These are phyloP conservation scores for Kodamaea plutei DNA, from an alignment of 1,139 yeast species.

Conservation along the genomic window DNA sequence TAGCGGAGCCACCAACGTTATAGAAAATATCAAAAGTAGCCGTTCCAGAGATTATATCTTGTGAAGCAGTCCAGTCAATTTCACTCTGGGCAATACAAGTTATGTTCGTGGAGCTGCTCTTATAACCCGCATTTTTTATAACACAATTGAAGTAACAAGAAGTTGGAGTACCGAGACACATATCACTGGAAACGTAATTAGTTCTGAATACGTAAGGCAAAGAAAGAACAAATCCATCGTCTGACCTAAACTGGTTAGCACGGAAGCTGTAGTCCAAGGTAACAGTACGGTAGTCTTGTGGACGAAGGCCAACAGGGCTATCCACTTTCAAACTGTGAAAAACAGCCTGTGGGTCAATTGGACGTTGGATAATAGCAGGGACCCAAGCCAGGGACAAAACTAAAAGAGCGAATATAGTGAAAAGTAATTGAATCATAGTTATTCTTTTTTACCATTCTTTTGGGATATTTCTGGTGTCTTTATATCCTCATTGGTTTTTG, in stretches of 20 bases:
- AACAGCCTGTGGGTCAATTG: conserved; percentile 7
- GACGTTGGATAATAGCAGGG: conserved; percentile 1
- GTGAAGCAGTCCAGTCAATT: conserved; percentile 2
- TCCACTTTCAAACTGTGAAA: conserved; percentile 10
- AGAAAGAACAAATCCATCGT: conserved; percentile 11
- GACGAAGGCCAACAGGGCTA: conserved; percentile 9
- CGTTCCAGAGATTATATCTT: conserved; percentile 11
- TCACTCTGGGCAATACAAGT: conserved; percentile 11
- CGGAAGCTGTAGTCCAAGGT: conserved; percentile 13
- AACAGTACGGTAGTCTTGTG: conserved; percentile 19
- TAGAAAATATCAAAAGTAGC: conserved; percentile 18
- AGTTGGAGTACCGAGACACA: not conserved
- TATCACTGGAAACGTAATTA: conserved; percentile 7
- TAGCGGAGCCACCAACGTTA: conserved; percentile 20
- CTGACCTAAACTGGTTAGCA: conserved; percentile 8
- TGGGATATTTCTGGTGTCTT: too few species aligned
- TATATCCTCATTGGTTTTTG: too few species aligned
- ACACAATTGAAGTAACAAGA: conserved; percentile 15
- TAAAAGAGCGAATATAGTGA: not conserved
- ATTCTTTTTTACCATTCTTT: too few species aligned
- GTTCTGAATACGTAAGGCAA: conserved; percentile 19
- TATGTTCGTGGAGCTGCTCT: conserved; percentile 8
- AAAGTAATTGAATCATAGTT: not conserved
- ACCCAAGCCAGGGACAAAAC: not conserved
- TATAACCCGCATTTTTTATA: conserved; percentile 14